These are phyloP conservation scores for Vicia sativa DNA, from an alignment of 306 rosid species.

Conservation along the genomic window DNA sequence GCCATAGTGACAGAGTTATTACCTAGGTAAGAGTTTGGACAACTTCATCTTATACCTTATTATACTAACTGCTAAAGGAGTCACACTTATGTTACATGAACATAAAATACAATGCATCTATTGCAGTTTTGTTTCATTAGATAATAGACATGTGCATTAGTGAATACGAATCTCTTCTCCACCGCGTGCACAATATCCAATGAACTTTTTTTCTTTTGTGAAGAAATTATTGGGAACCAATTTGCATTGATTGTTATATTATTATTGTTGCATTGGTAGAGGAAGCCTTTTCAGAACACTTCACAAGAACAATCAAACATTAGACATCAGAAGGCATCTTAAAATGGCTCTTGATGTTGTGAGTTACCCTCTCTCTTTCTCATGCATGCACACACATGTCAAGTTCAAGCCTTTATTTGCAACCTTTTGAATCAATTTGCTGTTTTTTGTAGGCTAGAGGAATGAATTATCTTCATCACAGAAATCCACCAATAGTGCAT, in stretches of 20 bases:
- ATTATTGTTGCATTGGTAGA: conserved; percentile 46
- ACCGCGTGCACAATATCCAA: conserved; percentile 16
- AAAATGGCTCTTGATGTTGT: conserved; percentile 87
- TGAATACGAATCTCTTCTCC: conserved; percentile 19
- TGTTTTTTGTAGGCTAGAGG: conserved; percentile 67
- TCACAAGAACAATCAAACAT: conserved; percentile 62
- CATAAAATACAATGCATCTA: conserved; percentile 11
- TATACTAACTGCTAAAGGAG: conserved; percentile 17
- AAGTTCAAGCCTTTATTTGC: conserved; percentile 18
- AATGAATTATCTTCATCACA: conserved; percentile 78
- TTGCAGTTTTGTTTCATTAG: conserved; percentile 3
- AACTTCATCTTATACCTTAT: conserved; percentile 26
- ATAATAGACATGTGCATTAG: conserved; percentile 2
- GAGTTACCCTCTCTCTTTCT: conserved; percentile 39
- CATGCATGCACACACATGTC: not conserved
- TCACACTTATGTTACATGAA: conserved; percentile 33
- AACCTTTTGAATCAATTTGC: conserved; percentile 23
- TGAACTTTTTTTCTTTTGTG: not conserved
- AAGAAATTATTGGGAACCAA: conserved; percentile 10
- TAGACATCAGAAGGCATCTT: conserved; percentile 64
- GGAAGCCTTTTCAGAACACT: conserved; percentile 81
- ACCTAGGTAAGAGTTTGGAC: conserved; percentile 61
- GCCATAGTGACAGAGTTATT: conserved; percentile 77
- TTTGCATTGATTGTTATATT: conserved; percentile 35
- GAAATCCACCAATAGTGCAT: conserved; percentile 83